Evolutionary conservation across 164 flowering plant species (phyloP), one percentile per base, ranked within the genome.

Genomic region (Houttuynia cordata): DNA sequence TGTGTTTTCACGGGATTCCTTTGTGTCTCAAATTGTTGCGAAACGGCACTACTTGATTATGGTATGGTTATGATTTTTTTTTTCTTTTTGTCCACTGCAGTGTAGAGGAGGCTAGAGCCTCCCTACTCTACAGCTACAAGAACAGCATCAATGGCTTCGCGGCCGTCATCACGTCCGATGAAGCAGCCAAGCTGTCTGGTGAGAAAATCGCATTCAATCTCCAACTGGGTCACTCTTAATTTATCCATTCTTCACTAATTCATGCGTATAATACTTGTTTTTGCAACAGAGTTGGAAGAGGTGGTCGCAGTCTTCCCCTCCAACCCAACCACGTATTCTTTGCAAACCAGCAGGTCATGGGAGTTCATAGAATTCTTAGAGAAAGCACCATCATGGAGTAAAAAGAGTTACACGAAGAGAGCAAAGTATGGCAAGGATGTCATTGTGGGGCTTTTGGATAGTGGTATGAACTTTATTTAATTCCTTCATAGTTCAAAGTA

Each of bases 301-400:
- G 97, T 91, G 70, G 79, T 82, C 0, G 78, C 87, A 1, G 83
- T 77, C 25, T 67, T 62, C 37, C 70, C 58, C 21, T 84, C 88
- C 76, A 56, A 73, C 17, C 74, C 79, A 23, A 64, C 53, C 23
- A 72, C 65, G 62, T 83, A 78, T 60, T 25, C 73, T n/a, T n/a
- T 79, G 54, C 91, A 85, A 7, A 91, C 97, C 1, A 91, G 96
- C 50, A 86, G 97, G 76, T 84, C 97, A 52, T 88, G 97, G 97
- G 79, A 80, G 34, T 86, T 91, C 68, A 37, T 79, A 45, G 91
- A 83, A 9, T 40, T 79, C 13, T 72, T 74, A 40, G 80, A 72
- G 45, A 53, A 34, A 20, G 39, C 8, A 22, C 59, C 24, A 18
- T 56, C 42, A 0, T 52, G 21, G 68, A 51, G 7, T 21, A 64